Evolutionary conservation across 495 filamentous ascomycete genomes (phyloP), one percentile per base, ranked within the genome.

Genomic region (Aspergillus conjunctus): DNA sequence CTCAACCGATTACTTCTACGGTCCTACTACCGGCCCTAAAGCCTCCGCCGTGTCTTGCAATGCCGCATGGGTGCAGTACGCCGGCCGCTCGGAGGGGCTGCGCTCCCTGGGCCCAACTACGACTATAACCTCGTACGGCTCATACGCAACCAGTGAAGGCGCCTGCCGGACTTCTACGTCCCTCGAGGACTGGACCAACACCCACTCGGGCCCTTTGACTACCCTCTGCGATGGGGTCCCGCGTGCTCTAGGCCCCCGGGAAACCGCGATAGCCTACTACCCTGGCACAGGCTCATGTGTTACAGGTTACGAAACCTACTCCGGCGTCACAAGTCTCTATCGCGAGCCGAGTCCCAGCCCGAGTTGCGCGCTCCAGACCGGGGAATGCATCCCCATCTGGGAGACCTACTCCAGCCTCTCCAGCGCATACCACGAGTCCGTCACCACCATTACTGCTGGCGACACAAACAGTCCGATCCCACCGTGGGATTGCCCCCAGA

Each of bases 1-100:
- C 2, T 66, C 68, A 8, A 71, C 68, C 4, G 41, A 71, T 51
- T 71, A 71, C 55, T 68, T 56, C 26, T 71, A 71, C 34, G 68
- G 68, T 2, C 68, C 68, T 12, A 71, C 68, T 3, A 58, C 57
- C n/a, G 68, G 68, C 10, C 59, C 68, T 4, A 18, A 57, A 8
- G 66, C 68, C 6, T 60, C 68, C 3, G 66, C 45, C 5, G 68
- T 71, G 9, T 51, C 60, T 15, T 71, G 68, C 26, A 68, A 66
- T 33, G 68, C 68, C 2, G 53, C 63, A 22, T 71, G 66, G 66
- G 56, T 68, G 22, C 52, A 71, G 54, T 67, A 62, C 18, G 52
- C 45, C 2, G 57, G 48, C 0, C 68, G 68, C 4, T 59, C 61
- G 0, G 43, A 6, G 1, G 65, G 26, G 0, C 63, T 70, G 2